Conservation (phyloP, 2,329 filamentous ascomycete genomes). For the Fusarium subtropicale region DNA sequence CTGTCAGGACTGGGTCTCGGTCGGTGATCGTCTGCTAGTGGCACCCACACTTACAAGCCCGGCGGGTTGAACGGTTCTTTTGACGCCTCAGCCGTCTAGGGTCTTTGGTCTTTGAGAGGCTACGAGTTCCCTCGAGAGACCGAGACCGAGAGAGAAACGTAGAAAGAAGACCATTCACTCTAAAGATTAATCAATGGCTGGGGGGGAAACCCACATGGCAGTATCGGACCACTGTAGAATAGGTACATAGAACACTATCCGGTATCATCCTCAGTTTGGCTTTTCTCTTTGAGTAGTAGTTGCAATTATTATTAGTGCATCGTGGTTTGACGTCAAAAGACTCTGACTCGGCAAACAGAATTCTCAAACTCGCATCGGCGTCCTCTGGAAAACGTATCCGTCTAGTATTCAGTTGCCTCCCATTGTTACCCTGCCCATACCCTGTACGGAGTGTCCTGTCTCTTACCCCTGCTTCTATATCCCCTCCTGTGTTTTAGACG, state of each 20-base stretch:
- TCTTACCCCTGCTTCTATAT: conserved; percentile 20
- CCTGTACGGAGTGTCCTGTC: neutral
- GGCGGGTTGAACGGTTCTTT: conserved; percentile 3
- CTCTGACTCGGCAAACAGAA: conserved; percentile 1
- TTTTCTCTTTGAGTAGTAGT: neutral
- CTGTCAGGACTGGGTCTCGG: neutral
- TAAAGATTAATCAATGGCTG: neutral
- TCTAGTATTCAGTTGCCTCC: neutral
- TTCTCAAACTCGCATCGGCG: conserved; percentile 1
- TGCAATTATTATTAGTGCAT: conserved; percentile 4
- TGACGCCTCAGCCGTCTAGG: conserved; percentile 30
- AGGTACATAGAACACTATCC: neutral
- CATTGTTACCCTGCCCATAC: neutral
- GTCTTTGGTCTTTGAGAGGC: neutral
- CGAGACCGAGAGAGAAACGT: neutral
- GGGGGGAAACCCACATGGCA: neutral
- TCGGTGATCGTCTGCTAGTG: conserved; percentile 23
- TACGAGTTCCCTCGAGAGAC: neutral
- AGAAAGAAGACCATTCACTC: neutral
- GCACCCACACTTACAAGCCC: conserved; percentile 9
- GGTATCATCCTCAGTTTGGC: neutral
- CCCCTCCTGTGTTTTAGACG: conserved; percentile 26
- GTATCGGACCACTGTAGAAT: neutral
- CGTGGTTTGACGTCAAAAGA: conserved; percentile 1
- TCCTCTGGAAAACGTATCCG: neutral